A percentile compares a stretch with the other conserved stretches of the same genome.
phyloP scores from a whole-genome alignment of 1,139 yeast genomes.

The Debaryomyces subglobosus region DNA sequence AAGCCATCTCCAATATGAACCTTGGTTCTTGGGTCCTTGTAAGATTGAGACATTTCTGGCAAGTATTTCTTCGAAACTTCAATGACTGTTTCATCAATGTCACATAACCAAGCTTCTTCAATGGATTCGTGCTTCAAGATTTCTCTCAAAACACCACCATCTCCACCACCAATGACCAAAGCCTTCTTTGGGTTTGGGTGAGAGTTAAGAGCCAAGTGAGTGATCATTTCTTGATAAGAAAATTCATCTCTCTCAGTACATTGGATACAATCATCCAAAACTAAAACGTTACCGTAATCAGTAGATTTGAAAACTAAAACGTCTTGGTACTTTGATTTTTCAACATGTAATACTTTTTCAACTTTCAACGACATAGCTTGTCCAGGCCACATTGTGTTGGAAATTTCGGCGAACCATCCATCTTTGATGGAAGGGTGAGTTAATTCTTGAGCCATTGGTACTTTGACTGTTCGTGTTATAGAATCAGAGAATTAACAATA shows the following conservation, averaged over 20 bases:
- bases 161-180: slow-evolving; percentile 94
- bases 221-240: slow-evolving; percentile 93
- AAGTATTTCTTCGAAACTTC: slow-evolving; percentile 78
- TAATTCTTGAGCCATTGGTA: slow-evolving; percentile 43
- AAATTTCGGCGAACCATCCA: slow-evolving; percentile 91
- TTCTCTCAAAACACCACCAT: slow-evolving; percentile 94
- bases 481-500: background rate
- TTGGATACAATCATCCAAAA: slow-evolving; percentile 88
- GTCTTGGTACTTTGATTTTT: slow-evolving; percentile 84
- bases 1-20: slow-evolving; percentile 91
- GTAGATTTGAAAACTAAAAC: slow-evolving; percentile 86
- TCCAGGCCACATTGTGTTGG: slow-evolving; percentile 93
- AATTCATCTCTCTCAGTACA: slow-evolving; percentile 95
- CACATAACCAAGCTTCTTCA: slow-evolving; percentile 86
- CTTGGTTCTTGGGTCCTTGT: slow-evolving; percentile 78
- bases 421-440: slow-evolving; percentile 73
- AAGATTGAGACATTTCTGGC: slow-evolving; percentile 82
- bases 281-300: slow-evolving; percentile 88
- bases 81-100: slow-evolving; percentile 90
- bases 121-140: slow-evolving; percentile 82
- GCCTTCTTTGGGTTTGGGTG: slow-evolving; percentile 92
- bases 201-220: slow-evolving; percentile 85
- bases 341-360: slow-evolving; percentile 77
- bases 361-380: slow-evolving; percentile 89
- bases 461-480: background rate